These are phyloP conservation scores for Helotiales sp. DNA, from an alignment of 2,329 filamentous ascomycete species.

Conservation along the genomic window DNA sequence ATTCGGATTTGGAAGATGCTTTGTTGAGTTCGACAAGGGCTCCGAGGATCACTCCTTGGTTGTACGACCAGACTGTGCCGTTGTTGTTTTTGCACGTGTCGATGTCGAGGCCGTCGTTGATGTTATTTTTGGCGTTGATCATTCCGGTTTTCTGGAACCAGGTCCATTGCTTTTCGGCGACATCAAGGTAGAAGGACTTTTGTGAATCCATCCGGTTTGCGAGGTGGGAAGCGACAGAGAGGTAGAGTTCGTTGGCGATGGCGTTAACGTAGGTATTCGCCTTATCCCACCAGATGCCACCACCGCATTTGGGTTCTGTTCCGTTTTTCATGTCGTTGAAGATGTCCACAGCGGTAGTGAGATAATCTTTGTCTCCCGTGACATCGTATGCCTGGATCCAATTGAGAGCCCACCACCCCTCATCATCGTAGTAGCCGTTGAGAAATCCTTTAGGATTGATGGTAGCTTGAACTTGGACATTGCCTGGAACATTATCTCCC, in stretches of 20 bases:
- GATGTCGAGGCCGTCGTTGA: constrained; percentile 53
- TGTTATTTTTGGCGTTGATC: constrained; percentile 46
- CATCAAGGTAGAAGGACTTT: constrained; percentile 54
- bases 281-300: constrained; percentile 55
- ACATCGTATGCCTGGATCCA: constrained; percentile 58
- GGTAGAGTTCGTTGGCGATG: constrained; percentile 58
- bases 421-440: constrained; percentile 59
- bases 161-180: constrained; percentile 47
- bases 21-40: constrained; percentile 56
- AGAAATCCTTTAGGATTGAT: constrained; percentile 43
- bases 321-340: constrained; percentile 58
- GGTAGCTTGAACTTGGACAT: not conserved
- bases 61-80: constrained; percentile 51
- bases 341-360: constrained; percentile 51
- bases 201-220: constrained; percentile 55
- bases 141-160: constrained; percentile 53
- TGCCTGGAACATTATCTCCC: not conserved
- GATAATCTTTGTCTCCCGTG: constrained; percentile 50
- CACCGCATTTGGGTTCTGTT: constrained; percentile 49
- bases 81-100: constrained; percentile 49
- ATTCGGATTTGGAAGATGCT: constrained; percentile 45
- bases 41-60: constrained; percentile 61
- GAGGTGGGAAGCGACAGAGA: constrained; percentile 53
- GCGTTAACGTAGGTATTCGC: constrained; percentile 53
- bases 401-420: constrained; percentile 64